Conservation (phyloP, 2,329 filamentous ascomycete genomes). For the Hypoxylon sp. region DNA sequence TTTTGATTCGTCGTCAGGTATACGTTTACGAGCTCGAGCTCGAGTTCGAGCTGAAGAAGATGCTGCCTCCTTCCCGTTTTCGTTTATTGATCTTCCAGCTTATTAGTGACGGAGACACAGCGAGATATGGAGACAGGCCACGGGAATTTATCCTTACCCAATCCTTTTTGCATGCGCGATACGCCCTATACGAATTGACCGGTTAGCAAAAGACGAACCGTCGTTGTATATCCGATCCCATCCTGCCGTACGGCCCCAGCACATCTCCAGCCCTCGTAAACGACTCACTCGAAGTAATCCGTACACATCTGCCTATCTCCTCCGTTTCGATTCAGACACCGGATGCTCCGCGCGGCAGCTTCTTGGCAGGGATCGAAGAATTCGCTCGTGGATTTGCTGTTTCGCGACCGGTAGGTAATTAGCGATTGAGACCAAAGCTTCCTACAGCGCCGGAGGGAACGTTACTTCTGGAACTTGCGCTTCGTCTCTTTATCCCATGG, state of each 20-base stretch:
- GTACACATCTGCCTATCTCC: conserved; percentile 90
- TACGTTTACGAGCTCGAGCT: neutral
- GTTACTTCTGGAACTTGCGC: conserved; percentile 72
- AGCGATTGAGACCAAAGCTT: conserved; percentile 7
- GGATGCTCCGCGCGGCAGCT: conserved; percentile 84
- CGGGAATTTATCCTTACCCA: conserved; percentile 71
- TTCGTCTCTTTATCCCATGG: conserved; percentile 71
- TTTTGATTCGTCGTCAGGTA: neutral
- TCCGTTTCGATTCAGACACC: conserved; percentile 87
- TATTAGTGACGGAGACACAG: conserved; percentile 16
- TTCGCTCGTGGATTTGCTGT: conserved; percentile 87
- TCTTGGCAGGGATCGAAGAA: conserved; percentile 97
- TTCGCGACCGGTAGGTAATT: conserved; percentile 2
- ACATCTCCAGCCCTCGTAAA: conserved; percentile 1
- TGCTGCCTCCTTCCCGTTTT: conserved; percentile 44
- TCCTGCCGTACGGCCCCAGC: neutral
- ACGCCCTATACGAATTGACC: conserved; percentile 71
- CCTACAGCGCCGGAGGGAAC: conserved; percentile 36
- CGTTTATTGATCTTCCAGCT: conserved; percentile 50
- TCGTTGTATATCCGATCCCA: no score
- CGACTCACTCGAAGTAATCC: conserved; percentile 91
- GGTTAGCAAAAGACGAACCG: conserved; percentile 12
- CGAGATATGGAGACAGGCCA: neutral
- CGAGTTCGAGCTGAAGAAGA: conserved; percentile 27
- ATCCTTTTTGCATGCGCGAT: conserved; percentile 92